These are phyloP conservation scores for Vaccinium darrowii DNA, from an alignment of 148 eudicot genomes.

Conservation along the genomic window DNA sequence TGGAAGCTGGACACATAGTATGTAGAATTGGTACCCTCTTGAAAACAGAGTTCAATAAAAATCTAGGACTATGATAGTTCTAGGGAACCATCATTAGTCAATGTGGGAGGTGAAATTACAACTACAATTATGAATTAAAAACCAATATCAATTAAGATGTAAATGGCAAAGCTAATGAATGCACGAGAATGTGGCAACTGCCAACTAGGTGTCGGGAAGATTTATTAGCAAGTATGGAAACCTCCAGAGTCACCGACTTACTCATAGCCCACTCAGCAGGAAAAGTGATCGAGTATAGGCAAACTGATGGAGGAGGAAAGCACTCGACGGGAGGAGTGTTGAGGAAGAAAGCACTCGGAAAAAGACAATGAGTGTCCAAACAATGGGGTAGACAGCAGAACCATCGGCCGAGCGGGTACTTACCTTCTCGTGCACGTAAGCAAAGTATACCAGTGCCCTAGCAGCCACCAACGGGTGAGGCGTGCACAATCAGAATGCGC, in stretches of 20 bases:
- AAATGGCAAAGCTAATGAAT: neutral
- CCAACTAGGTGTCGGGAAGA: neutral
- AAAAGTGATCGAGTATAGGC: neutral
- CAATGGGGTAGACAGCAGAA: neutral
- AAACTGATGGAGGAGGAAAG: neutral
- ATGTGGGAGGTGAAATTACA: neutral
- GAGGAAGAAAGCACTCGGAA: neutral
- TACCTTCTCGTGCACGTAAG: neutral
- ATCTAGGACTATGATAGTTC: slow-evolving; percentile 6
- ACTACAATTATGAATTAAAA: neutral
- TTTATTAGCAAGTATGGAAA: neutral
- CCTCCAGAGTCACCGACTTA: neutral
- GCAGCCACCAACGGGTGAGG: neutral
- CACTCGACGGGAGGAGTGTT: neutral
- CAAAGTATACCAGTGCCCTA: neutral
- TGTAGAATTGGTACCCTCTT: neutral
- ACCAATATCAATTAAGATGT: neutral
- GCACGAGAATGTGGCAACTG: neutral
- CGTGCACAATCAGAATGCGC: neutral
- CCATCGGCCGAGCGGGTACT: neutral
- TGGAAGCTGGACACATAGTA: neutral
- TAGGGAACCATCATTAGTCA: neutral
- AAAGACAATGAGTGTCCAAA: neutral
- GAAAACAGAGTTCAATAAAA: neutral
- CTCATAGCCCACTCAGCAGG: neutral